phyloP scores from a whole-genome alignment of 352 stramenopile genomes.

The Phytopythium ostracodes region DNA sequence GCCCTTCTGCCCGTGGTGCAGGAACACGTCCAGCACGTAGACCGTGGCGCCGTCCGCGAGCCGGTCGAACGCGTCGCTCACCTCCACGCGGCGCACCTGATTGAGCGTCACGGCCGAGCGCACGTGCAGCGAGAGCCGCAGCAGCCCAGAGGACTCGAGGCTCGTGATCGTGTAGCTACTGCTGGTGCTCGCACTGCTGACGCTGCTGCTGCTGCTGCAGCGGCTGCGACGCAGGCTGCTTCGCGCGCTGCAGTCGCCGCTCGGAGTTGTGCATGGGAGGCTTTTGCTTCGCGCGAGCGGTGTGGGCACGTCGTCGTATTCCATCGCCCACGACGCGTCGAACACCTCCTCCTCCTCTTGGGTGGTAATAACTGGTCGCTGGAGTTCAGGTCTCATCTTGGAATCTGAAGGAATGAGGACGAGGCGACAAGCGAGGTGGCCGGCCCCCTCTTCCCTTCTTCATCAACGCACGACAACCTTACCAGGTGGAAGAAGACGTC shows the following conservation, averaged over 20 bases:
- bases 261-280: background rate
- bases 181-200: constrained; percentile 6
- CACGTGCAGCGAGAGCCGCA: constrained; percentile 42
- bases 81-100: constrained; percentile 48
- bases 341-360: background rate
- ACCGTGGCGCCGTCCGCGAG: constrained; percentile 33
- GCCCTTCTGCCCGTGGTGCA: constrained; percentile 38
- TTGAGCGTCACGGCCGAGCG: constrained; percentile 55
- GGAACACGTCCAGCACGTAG: constrained; percentile 49
- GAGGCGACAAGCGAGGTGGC: too few relatives aligned
- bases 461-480: background rate
- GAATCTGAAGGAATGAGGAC: background rate
- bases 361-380: too few relatives aligned
- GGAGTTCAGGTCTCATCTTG: background rate
- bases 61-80: constrained; percentile 31
- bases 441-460: background rate
- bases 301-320: background rate
- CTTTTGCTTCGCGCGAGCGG: background rate
- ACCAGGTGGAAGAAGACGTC: background rate
- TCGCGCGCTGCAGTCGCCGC: background rate
- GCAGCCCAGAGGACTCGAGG: constrained; percentile 19
- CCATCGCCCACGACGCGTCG: background rate
- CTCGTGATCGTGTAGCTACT: constrained; percentile 6
- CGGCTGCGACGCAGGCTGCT: background rate
- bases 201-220: background rate